Conservation (phyloP, 345 rosid species). For the Moricandia arvensis region DNA sequence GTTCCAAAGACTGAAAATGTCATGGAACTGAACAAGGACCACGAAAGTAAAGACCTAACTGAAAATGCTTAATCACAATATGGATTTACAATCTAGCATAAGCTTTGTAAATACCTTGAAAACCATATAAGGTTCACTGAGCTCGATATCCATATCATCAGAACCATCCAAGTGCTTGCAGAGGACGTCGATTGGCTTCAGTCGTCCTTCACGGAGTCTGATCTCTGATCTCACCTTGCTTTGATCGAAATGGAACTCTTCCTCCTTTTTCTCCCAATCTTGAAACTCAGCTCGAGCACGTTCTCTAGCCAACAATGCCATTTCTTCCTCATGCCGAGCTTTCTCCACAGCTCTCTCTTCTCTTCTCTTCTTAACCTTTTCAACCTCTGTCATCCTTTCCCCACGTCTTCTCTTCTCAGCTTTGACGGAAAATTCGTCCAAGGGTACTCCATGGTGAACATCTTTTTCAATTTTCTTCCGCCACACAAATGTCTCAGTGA, state of each 20-base stretch:
- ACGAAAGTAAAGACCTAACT: neutral
- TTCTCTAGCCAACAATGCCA: conserved; percentile 86
- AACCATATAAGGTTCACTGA: conserved; percentile 83
- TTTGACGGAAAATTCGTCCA: conserved; percentile 67
- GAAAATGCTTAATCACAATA: neutral
- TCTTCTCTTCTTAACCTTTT: conserved; percentile 89
- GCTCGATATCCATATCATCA: conserved; percentile 73
- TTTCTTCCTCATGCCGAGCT: conserved; percentile 90
- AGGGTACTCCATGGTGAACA: conserved; percentile 59
- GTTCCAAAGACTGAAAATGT: neutral
- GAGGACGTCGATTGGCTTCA: conserved; percentile 86
- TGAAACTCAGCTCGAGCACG: conserved; percentile 97
- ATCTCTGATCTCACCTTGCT: conserved; percentile 76
- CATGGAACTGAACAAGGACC: conserved; percentile 5
- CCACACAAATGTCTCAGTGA: conserved; percentile 70
- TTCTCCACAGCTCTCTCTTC: conserved; percentile 90
- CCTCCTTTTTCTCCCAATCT: conserved; percentile 98
- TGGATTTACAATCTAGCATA: neutral
- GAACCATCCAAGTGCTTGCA: conserved; percentile 71
- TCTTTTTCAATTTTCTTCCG: conserved; percentile 87
- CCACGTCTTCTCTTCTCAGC: conserved; percentile 76
- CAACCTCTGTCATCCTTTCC: conserved; percentile 92
- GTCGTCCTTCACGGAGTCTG: conserved; percentile 76
- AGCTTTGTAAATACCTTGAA: conserved; percentile 59
- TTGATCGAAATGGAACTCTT: conserved; percentile 96